Conservation (phyloP, 768 basidiomycete genomes). For the Boletales sp. region DNA sequence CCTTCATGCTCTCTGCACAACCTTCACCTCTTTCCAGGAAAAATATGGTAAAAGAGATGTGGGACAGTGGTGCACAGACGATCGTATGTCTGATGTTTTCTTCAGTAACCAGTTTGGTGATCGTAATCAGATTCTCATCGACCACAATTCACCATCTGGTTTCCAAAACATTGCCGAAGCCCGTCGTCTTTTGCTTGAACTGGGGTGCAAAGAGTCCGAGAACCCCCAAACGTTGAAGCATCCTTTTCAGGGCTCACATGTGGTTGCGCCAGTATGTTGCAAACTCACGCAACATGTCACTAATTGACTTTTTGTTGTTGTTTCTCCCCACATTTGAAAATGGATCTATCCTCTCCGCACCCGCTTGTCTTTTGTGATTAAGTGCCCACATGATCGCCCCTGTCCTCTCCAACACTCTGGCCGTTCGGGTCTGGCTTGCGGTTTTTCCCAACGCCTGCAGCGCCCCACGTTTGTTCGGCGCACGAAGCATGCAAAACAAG, state of each 20-base stretch:
- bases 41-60: constrained; percentile 76
- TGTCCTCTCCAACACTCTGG: constrained; percentile 76
- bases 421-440: constrained; percentile 56
- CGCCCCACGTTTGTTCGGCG: constrained; percentile 79
- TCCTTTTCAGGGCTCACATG: constrained; percentile 60
- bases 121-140: constrained; percentile 68
- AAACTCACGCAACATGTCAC: neutral
- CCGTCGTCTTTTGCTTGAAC: constrained; percentile 62
- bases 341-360: constrained; percentile 1
- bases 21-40: constrained; percentile 58
- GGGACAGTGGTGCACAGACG: constrained; percentile 85
- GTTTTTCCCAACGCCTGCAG: constrained; percentile 85
- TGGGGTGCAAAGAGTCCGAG: constrained; percentile 58
- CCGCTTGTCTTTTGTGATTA: constrained; percentile 5
- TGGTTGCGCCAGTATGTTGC: constrained; percentile 81
- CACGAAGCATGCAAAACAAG: constrained; percentile 82
- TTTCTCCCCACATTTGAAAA: constrained; percentile 18
- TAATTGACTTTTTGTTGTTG: neutral
- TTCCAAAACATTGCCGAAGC: constrained; percentile 80
- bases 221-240: constrained; percentile 37
- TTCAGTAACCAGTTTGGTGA: constrained; percentile 7
- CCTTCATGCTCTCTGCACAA: constrained; percentile 81
- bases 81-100: constrained; percentile 45
- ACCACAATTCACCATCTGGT: constrained; percentile 72
- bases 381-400: constrained; percentile 88